Evolutionary conservation across 225 moss, liverwort and hornwort genomes (phyloP).

Genomic region (Physcomitrium patens): DNA sequence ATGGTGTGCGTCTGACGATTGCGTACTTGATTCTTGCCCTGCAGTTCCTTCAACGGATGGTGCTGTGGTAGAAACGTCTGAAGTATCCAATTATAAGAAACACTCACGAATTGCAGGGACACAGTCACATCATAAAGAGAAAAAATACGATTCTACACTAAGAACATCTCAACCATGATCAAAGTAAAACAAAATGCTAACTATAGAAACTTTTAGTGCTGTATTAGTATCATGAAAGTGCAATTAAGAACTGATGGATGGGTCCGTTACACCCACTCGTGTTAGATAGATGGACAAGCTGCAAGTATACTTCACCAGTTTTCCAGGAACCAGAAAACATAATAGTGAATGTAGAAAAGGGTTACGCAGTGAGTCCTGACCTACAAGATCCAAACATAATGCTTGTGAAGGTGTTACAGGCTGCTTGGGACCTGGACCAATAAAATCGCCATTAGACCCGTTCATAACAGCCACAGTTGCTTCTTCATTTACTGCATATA

Average conservation of each 20-base stretch:
- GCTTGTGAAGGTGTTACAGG: constrained; percentile 62
- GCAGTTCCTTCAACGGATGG: constrained; percentile 30
- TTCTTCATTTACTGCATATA: constrained; percentile 75
- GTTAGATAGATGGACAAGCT: background rate
- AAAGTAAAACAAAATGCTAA: background rate
- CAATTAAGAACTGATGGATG: background rate
- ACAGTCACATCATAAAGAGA: background rate
- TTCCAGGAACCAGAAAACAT: constrained; percentile 1
- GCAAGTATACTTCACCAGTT: background rate
- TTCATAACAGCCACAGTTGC: constrained; percentile 67
- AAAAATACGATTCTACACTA: constrained; percentile 8
- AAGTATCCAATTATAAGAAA: constrained; percentile 38
- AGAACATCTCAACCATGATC: constrained; percentile 14
- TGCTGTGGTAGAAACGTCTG: constrained; percentile 49
- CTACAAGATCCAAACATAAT: constrained; percentile 70
- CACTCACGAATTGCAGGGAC: constrained; percentile 13
- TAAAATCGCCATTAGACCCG: constrained; percentile 66
- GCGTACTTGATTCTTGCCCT: constrained; percentile 41
- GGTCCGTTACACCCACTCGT: background rate
- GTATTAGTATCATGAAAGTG: constrained; percentile 7
- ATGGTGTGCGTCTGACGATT: constrained; percentile 35
- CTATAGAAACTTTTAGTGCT: constrained; percentile 17
- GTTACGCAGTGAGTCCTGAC: constrained; percentile 47
- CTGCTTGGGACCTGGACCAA: constrained; percentile 57
- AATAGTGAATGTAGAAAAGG: background rate